Evolutionary conservation across 2,329 filamentous ascomycete species (phyloP), one percentile per base, ranked within the genome.

Genomic region (Pestalotiopsis sp.): DNA sequence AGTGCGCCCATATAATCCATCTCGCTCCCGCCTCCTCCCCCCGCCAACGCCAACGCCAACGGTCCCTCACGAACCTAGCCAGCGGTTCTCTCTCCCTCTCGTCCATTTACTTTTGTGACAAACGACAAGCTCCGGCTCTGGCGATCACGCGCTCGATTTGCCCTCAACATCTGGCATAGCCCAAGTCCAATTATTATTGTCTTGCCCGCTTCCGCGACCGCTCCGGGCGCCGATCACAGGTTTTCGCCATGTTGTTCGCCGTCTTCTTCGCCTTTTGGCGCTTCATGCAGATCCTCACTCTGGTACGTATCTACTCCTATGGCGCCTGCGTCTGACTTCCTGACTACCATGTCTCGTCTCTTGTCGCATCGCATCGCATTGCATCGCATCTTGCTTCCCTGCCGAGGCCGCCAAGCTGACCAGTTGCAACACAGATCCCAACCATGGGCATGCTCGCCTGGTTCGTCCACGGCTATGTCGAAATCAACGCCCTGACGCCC

Each of bases 381-480:
- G 45, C 45, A 49, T 49, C 45, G 45, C 45, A 52, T 52, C 57
- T 59, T 17, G 23, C 20, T 12, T 27, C 57, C 11, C 17, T 17
- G 9, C 12, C 20, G 20, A 14, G 57, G 12, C 27, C 17, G 20
- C 17, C 17, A 2, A 52, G 45, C 45, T 52, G 17, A 52, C 45
- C 14, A n/a, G 14, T n/a, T 23, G 41, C 45, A 6, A 17, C 45
- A n/a, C 72, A 91, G 89, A 90, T 91, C 77, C 89, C 89, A 58
- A 85, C 82, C 27, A 85, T 92, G 79, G 89, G 90, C 80, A 91
- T 92, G 86, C 86, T 91, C 66, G 85, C 87, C 74, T 91, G 86
- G 83, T 91, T 92, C 77, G 86, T 92, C 72, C 80, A 91, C 79
- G 83, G 84, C 72, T 91, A 88, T 80, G 84, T 86, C 74, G 76